Percentiles rank a stretch among this genome's conserved stretches.
Conservation (phyloP, 495 filamentous ascomycete genomes). For the Xylaria longipes region DNA sequence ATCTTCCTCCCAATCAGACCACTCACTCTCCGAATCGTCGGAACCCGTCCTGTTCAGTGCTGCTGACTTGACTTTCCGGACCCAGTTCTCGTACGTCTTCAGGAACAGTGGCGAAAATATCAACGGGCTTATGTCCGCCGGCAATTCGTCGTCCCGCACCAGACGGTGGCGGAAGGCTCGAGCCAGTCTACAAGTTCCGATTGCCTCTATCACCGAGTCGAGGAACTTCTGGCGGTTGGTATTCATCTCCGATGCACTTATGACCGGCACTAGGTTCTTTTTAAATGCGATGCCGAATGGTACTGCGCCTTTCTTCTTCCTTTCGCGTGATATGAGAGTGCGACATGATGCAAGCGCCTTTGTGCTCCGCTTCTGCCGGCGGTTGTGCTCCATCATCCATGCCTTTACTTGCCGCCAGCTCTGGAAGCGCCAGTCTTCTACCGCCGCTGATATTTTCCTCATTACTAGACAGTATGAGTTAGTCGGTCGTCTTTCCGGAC, state of each 20-base stretch:
- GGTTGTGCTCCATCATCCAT: not conserved
- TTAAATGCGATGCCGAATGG: not conserved
- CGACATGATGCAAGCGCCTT: not conserved
- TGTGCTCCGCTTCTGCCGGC: not conserved
- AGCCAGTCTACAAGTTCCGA: not conserved
- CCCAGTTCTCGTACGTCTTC: not conserved
- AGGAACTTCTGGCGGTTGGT: not conserved
- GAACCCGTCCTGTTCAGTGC: not conserved
- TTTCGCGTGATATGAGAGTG: not conserved
- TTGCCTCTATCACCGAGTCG: not conserved
- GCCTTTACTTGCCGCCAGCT: slow-evolving; percentile 11
- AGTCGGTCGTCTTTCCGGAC: not conserved
- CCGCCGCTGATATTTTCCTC: not conserved
- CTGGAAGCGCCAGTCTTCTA: not conserved
- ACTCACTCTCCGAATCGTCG: slow-evolving; percentile 1
- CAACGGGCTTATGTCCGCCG: slow-evolving; percentile 1
- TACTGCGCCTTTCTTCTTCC: not conserved
- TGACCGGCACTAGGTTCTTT: not conserved
- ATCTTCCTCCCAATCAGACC: slow-evolving; percentile 8
- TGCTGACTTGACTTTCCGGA: not conserved
- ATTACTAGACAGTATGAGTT: not conserved
- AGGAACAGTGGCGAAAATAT: slow-evolving; percentile 14
- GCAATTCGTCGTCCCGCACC: not conserved
- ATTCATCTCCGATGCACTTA: not conserved
- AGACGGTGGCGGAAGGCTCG: not conserved